Percentiles rank a stretch among this genome's conserved stretches.
Conservation (phyloP, 2,329 filamentous ascomycete species). For the Colletotrichum spinosum region DNA sequence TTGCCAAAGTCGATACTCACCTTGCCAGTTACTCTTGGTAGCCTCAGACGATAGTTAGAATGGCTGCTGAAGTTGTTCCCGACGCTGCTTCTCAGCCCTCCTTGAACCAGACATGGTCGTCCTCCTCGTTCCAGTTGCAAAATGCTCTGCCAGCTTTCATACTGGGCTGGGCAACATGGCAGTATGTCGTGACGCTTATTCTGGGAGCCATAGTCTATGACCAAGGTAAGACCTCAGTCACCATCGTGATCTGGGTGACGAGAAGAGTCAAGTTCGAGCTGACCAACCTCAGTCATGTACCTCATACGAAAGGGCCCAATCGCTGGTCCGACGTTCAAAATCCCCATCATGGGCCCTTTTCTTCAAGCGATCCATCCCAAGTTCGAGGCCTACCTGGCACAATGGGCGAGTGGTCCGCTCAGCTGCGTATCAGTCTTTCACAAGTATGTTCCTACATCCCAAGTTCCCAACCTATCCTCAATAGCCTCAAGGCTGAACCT, state of each 20-base stretch:
- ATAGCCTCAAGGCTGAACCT: no score
- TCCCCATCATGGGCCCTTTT: conserved; percentile 81
- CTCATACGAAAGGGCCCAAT: conserved; percentile 71
- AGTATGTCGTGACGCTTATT: conserved; percentile 47
- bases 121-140: neutral
- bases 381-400: conserved; percentile 78
- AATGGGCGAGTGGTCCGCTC: conserved; percentile 82
- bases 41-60: neutral
- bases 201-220: conserved; percentile 52
- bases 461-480: neutral
- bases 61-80: conserved; percentile 10
- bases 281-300: conserved; percentile 63
- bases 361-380: conserved; percentile 79
- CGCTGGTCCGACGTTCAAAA: conserved; percentile 72
- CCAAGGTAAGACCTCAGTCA: conserved; percentile 41
- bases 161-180: conserved; percentile 43
- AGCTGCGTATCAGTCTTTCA: conserved; percentile 89
- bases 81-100: conserved; percentile 1
- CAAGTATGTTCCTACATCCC: conserved; percentile 66
- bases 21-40: neutral
- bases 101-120: conserved; percentile 20
- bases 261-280: conserved; percentile 38
- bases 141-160: conserved; percentile 12
- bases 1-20: neutral
- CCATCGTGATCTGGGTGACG: conserved; percentile 52